Conservation (phyloP, 176 grass and related monocot species). For the Carex littledalei region DNA sequence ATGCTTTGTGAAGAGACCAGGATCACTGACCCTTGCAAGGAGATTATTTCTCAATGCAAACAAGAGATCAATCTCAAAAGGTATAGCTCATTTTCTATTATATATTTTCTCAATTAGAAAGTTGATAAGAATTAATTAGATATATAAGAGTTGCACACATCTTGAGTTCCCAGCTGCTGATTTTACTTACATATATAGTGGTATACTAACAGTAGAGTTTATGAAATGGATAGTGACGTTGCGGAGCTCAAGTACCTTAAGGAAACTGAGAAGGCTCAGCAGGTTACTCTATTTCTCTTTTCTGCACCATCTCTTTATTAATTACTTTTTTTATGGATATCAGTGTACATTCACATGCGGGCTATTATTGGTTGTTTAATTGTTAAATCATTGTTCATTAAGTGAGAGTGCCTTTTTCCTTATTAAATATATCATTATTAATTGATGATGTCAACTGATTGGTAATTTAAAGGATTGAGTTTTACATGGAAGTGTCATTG, state of each 20-base stretch:
- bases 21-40: conserved; percentile 31
- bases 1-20: conserved; percentile 34
- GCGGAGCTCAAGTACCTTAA: too few species aligned
- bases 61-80: conserved; percentile 18
- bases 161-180: background rate
- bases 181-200: background rate
- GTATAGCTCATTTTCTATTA: background rate
- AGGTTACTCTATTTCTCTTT: background rate
- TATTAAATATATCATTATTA: background rate
- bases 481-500: background rate
- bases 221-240: too few species aligned
- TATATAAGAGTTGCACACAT: background rate
- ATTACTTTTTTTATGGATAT: background rate
- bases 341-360: background rate
- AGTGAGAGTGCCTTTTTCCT: background rate
- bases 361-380: background rate
- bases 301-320: background rate
- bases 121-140: background rate
- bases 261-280: too few species aligned
- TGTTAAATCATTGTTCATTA: background rate
- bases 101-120: background rate
- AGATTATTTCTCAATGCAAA: background rate
- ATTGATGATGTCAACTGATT: background rate
- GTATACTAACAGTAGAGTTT: too few species aligned
- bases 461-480: background rate